Percentiles rank a stretch among this genome's conserved stretches.
phyloP scores from a whole-genome alignment of 2,329 filamentous ascomycete species.

The Byssothecium circinans region DNA sequence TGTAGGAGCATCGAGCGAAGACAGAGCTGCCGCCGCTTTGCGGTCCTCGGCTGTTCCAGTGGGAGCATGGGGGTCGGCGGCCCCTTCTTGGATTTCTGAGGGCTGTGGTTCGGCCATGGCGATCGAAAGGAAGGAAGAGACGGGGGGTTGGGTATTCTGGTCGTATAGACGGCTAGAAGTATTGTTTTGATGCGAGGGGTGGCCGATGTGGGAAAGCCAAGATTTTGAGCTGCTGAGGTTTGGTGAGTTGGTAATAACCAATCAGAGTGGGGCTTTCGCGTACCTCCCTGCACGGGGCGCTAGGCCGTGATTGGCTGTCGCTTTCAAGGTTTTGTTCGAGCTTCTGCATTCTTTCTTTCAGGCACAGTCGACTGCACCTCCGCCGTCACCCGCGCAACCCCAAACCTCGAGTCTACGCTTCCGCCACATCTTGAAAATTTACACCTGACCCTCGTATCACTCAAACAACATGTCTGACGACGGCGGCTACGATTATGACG shows the following conservation, averaged over 20 bases:
- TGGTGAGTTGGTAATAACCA: too few relatives aligned
- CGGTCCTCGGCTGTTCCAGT: constrained; percentile 70
- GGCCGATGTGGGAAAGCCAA: too few relatives aligned
- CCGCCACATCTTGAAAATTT: not conserved
- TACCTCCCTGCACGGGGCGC: not conserved
- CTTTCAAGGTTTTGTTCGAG: constrained; percentile 15
- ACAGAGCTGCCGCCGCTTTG: constrained; percentile 74
- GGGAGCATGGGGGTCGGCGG: constrained; percentile 50
- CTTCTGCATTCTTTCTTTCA: constrained; percentile 13
- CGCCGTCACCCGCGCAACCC: not conserved
- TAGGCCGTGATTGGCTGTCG: constrained; percentile 6
- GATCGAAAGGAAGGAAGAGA: not conserved
- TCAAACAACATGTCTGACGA: constrained; percentile 49
- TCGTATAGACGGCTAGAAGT: too few relatives aligned
- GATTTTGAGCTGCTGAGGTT: not conserved
- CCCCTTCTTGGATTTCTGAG: constrained; percentile 60
- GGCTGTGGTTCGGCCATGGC: constrained; percentile 67
- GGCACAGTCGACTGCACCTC: not conserved
- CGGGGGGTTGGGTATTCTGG: too few relatives aligned
- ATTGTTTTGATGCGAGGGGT: too few relatives aligned
- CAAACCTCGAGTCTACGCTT: not conserved
- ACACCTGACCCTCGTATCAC: not conserved
- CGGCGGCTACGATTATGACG: constrained; percentile 46
- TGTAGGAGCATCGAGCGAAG: constrained; percentile 60
- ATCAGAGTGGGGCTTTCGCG: too few relatives aligned